Conservation (phyloP, 176 grass and related monocot species). For the Carex scoparia region DNA sequence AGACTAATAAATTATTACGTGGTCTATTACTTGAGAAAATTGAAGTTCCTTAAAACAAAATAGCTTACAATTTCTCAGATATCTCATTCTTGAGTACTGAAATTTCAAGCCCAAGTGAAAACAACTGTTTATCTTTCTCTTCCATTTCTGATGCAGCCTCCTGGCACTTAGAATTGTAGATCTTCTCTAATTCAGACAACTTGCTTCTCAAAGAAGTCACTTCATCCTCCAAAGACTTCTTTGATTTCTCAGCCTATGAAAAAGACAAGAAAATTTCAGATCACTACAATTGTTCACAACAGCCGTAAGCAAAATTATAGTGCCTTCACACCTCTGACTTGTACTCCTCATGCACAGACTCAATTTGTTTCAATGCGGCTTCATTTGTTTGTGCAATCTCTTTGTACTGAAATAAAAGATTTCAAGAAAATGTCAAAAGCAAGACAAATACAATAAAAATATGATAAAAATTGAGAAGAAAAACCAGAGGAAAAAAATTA, state of each 20-base stretch:
- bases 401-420: constrained; percentile 75
- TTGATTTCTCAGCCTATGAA: constrained; percentile 61
- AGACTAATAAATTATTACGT: constrained; percentile 10
- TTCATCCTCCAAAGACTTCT: constrained; percentile 64
- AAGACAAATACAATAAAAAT: constrained; percentile 18
- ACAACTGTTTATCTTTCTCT: constrained; percentile 73
- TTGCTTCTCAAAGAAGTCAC: constrained; percentile 64
- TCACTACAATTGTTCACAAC: constrained; percentile 8
- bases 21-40: constrained; percentile 5
- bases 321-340: constrained; percentile 65
- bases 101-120: constrained; percentile 59
- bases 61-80: constrained; percentile 65
- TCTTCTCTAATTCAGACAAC: constrained; percentile 71
- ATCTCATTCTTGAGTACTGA: constrained; percentile 56
- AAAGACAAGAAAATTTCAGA: constrained; percentile 14
- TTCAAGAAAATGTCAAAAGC: constrained; percentile 22
- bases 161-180: constrained; percentile 68
- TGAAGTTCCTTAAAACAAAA: not conserved
- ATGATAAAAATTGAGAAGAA: constrained; percentile 3
- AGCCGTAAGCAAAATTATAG: constrained; percentile 9
- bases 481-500: constrained; percentile 4
- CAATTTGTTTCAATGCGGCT: constrained; percentile 86
- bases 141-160: constrained; percentile 54
- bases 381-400: constrained; percentile 93
- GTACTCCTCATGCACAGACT: constrained; percentile 65